These are phyloP conservation scores for Leccinum subgranulosum DNA, from an alignment of 768 basidiomycete genomes.

Conservation along the genomic window DNA sequence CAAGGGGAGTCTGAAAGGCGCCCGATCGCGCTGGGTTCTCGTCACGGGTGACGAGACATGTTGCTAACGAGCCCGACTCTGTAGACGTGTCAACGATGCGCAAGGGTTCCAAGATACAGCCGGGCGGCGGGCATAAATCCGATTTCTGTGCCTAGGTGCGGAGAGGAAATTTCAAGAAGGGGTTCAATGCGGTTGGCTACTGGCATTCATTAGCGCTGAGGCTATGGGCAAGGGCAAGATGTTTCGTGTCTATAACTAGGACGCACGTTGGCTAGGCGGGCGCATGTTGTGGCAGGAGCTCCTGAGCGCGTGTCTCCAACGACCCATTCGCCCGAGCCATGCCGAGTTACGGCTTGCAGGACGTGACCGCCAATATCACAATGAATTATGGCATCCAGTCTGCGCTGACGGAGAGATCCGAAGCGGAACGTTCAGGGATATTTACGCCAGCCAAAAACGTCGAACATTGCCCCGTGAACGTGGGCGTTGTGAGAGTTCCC, in stretches of 20 bases:
- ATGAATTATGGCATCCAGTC: no score
- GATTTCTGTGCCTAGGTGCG: not conserved
- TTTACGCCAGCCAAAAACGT: no score
- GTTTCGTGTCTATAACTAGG: not conserved
- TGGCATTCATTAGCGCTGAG: no score
- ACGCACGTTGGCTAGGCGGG: not conserved
- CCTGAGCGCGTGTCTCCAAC: not conserved
- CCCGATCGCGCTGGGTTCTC: not conserved
- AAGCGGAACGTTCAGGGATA: no score
- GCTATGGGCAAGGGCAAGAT: not conserved
- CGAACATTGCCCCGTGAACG: no score
- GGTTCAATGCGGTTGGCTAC: not conserved
- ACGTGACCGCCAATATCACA: no score
- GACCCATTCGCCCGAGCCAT: not conserved
- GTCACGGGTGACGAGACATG: not conserved
- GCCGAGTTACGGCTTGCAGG: no score
- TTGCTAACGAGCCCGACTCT: not conserved
- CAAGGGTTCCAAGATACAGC: not conserved
- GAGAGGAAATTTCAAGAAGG: not conserved
- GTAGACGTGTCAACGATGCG: not conserved
- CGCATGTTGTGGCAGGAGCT: not conserved
- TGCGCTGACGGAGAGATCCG: no score
- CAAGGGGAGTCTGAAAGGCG: not conserved
- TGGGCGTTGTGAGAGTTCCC: no score
- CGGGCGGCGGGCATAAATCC: not conserved